Conservation (phyloP, 2,329 filamentous ascomycete genomes). For the Coniella vitis region DNA sequence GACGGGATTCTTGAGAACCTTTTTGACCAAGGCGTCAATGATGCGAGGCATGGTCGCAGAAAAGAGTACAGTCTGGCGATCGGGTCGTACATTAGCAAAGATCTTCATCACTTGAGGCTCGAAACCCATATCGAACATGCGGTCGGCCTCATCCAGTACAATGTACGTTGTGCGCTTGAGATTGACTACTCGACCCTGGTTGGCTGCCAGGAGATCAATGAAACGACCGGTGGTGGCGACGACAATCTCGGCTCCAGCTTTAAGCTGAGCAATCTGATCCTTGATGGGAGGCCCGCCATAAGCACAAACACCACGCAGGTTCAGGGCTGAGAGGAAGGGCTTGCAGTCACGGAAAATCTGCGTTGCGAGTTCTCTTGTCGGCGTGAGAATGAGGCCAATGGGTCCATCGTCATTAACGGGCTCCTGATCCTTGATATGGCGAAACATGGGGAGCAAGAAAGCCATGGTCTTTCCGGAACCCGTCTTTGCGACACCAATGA, state of each 20-base stretch:
- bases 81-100: conserved; percentile 81
- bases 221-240: conserved; percentile 92
- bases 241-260: conserved; percentile 89
- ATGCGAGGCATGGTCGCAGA: conserved; percentile 93
- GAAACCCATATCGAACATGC: conserved; percentile 99
- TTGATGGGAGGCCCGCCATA: conserved; percentile 95
- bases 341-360: conserved; percentile 95
- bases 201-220: conserved; percentile 90
- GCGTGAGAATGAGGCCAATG: conserved; percentile 83
- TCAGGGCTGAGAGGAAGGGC: conserved; percentile 82
- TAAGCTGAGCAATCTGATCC: conserved; percentile 94
- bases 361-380: conserved; percentile 85
- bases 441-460: conserved; percentile 93
- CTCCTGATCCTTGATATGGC: conserved; percentile 91
- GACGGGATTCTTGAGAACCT: conserved; percentile 76
- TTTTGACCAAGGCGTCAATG: conserved; percentile 85
- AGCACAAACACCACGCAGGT: conserved; percentile 80
- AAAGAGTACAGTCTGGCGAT: conserved; percentile 90
- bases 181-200: conserved; percentile 90
- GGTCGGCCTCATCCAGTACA: conserved; percentile 93
- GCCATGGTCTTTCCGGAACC: conserved; percentile 97
- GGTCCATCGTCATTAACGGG: conserved; percentile 82
- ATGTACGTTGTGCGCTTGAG: conserved; percentile 85
- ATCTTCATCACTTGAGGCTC: conserved; percentile 98
- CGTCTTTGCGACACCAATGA: conserved; percentile 94